Evolutionary conservation across 495 filamentous ascomycete species (phyloP), one percentile per base, ranked within the genome.

Genomic region (Neurospora tetraspora): DNA sequence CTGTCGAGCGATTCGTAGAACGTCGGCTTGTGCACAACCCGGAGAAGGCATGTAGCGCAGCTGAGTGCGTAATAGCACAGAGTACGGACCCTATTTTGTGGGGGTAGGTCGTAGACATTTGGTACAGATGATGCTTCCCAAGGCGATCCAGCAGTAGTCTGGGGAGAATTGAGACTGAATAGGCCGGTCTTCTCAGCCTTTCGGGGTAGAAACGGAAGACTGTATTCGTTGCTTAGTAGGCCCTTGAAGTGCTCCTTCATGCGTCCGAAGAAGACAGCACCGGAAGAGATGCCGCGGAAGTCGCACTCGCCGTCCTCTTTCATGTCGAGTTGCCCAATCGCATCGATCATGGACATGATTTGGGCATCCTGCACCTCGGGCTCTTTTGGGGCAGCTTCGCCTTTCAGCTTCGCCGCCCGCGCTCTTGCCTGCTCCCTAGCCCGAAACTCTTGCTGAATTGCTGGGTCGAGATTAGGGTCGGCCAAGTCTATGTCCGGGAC

Each of bases 221-320:
- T 79, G 73, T 84, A 81, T 70, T 87, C 86, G 70, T 83, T 83
- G 34, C 88, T 89, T 68, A 92, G 86, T n/a, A 93, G 89, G 12
- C 79, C 76, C 69, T 80, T 77, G 73, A 97, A 91, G 78, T 97
- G 92, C 76, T 94, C 92, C 72, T 93, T 90, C 86, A 99, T 89
- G 43, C 92, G 89, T 74, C 88, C 86, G 69, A 97, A 86, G 81
- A 97, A 98, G 73, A 93, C 91, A 68, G 95, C 85, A 0, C 96
- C 94, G 5, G 96, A 99, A 0, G 95, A 97, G 73, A 93, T 93
- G 47, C 96, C 96, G 78, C 96, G 92, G 76, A 97, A 99, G 78
- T 98, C 96, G 90, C 93, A 97, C 75, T 97, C 87, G 23, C 95
- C 95, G 75, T 90, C 88, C 75, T 99, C 96, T 79, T 97, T 94